Evolutionary conservation across 208 protist species (phyloP).

Genomic region (Crithidia expoeki): DNA sequence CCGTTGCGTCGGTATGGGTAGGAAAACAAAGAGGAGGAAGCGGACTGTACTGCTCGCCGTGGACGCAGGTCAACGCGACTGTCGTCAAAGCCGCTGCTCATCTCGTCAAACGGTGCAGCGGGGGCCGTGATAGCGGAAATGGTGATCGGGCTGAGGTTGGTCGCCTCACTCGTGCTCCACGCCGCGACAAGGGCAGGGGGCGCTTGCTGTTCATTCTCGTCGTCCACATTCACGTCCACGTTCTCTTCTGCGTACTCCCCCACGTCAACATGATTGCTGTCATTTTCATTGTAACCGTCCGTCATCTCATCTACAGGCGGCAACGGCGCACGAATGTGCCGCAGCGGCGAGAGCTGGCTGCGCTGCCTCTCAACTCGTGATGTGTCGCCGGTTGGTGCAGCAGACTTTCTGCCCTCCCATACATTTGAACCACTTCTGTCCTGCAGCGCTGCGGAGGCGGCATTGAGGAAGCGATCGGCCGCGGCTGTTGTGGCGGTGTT

Average conservation of each 20-base stretch:
- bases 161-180: slow-evolving; percentile 26
- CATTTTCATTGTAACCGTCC: not conserved
- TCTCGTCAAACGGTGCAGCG: not conserved
- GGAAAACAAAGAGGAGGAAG: slow-evolving; percentile 8
- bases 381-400: not conserved
- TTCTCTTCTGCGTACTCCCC: slow-evolving; percentile 3
- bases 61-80: not conserved
- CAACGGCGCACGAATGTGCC: not conserved
- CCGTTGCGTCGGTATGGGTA: not conserved
- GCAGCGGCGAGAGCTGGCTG: not conserved
- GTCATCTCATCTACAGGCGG: not conserved
- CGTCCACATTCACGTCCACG: not conserved
- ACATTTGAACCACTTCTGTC: not conserved
- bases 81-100: not conserved
- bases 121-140: slow-evolving; percentile 10
- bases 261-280: not conserved
- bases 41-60: not conserved
- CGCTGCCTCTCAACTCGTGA: too few relatives aligned
- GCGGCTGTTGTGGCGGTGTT: not conserved
- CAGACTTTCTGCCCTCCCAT: not conserved
- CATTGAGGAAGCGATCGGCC: slow-evolving; percentile 22
- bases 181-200: slow-evolving; percentile 19
- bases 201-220: not conserved
- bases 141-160: slow-evolving; percentile 20
- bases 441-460: slow-evolving; percentile 25